A percentile compares a stretch with the other conserved stretches of the same genome.
phyloP scores from a whole-genome alignment of 2,329 filamentous ascomycete species.

The Diplodia corticola region DNA sequence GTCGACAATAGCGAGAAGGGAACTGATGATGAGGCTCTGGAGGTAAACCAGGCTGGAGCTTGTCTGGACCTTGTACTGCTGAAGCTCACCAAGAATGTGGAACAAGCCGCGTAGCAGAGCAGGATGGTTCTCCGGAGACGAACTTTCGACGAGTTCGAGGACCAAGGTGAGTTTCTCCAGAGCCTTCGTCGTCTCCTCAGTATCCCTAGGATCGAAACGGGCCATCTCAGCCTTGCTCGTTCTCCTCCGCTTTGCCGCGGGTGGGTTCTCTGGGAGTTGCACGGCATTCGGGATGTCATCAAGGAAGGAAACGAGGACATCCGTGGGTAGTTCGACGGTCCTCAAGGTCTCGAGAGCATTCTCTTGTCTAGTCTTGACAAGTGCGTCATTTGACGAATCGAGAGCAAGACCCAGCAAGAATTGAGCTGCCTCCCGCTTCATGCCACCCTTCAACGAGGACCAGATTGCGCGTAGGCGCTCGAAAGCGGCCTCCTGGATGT shows the following conservation, averaged over 20 bases:
- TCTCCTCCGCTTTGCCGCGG: slow-evolving; percentile 75
- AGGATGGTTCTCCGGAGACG: slow-evolving; percentile 71
- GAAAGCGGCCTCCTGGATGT: slow-evolving; percentile 67
- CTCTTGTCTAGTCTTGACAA: slow-evolving; percentile 49
- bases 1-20: slow-evolving; percentile 80
- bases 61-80: slow-evolving; percentile 77
- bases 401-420: slow-evolving; percentile 65
- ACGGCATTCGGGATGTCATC: slow-evolving; percentile 72
- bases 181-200: slow-evolving; percentile 64
- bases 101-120: slow-evolving; percentile 79
- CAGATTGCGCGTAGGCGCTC: slow-evolving; percentile 70
- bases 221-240: slow-evolving; percentile 72
- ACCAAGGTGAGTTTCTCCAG: slow-evolving; percentile 82
- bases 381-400: slow-evolving; percentile 37
- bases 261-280: slow-evolving; percentile 69
- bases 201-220: slow-evolving; percentile 61
- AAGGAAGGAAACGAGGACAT: slow-evolving; percentile 71
- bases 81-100: slow-evolving; percentile 79
- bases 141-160: slow-evolving; percentile 82
- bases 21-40: slow-evolving; percentile 79
- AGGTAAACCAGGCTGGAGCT: slow-evolving; percentile 88
- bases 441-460: slow-evolving; percentile 66
- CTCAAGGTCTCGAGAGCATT: slow-evolving; percentile 69
- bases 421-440: slow-evolving; percentile 60
- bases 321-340: slow-evolving; percentile 70